phyloP scores from a whole-genome alignment of 2,329 filamentous ascomycete genomes.

The Rhexocercosporidium sp. region DNA sequence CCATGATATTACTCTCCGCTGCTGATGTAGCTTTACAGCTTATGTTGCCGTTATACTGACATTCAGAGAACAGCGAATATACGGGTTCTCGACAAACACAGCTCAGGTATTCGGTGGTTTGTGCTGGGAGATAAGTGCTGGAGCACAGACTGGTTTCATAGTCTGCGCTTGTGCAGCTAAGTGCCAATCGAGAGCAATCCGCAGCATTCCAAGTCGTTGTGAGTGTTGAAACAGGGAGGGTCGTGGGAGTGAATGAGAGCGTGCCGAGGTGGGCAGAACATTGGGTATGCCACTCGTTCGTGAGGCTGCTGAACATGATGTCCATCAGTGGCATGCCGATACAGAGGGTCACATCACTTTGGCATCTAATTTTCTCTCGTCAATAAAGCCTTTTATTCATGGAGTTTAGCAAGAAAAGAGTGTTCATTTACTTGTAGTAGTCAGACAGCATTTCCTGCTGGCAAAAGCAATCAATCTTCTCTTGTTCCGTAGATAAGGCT shows the following conservation, averaged over 20 bases:
- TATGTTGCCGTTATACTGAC: conserved; percentile 14
- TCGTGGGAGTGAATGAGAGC: background rate
- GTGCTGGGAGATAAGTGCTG: background rate
- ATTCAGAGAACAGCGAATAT: conserved; percentile 14
- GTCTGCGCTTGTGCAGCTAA: conserved; percentile 14
- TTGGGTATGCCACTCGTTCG: conserved; percentile 4
- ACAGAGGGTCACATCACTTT: background rate
- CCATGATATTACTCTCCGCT: conserved; percentile 4
- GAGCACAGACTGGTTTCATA: conserved; percentile 9
- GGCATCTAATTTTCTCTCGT: background rate
- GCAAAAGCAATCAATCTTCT: conserved; percentile 17
- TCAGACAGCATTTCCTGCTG: conserved; percentile 15
- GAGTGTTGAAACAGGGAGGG: conserved; percentile 3
- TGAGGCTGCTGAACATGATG: background rate
- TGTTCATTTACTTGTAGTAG: conserved; percentile 5
- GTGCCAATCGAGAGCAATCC: conserved; percentile 2
- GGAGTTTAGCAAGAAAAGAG: background rate
- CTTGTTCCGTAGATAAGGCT: background rate
- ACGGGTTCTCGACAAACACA: conserved; percentile 5
- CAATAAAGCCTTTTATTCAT: too few relatives aligned
- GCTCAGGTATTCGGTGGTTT: background rate
- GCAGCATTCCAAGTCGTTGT: conserved; percentile 8
- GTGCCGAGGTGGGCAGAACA: background rate
- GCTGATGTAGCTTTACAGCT: conserved; percentile 8
- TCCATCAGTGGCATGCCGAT: background rate